Evolutionary conservation across 2,329 filamentous ascomycete genomes (phyloP).

Genomic region (Ophiocordyceps sinensis): DNA sequence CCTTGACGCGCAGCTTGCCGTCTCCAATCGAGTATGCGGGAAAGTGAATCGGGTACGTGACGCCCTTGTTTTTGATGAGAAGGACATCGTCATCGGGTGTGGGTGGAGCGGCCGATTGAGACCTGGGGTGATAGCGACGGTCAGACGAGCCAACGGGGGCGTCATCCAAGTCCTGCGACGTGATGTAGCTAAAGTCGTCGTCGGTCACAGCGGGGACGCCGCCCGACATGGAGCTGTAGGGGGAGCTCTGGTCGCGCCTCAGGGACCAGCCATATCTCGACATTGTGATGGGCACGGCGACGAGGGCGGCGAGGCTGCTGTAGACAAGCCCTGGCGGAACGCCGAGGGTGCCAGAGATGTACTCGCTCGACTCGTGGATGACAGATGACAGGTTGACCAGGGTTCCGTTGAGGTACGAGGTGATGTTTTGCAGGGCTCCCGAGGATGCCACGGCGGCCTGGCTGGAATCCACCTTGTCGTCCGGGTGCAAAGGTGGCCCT

Average conservation of each 20-base stretch:
- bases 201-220: slow-evolving; percentile 52
- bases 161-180: slow-evolving; percentile 53
- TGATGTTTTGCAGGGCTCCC: slow-evolving; percentile 48
- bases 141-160: slow-evolving; percentile 20
- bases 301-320: slow-evolving; percentile 32
- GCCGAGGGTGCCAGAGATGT: slow-evolving; percentile 35
- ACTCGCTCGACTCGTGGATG: slow-evolving; percentile 33
- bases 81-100: slow-evolving; percentile 53
- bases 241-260: slow-evolving; percentile 31
- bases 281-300: slow-evolving; percentile 38
- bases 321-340: slow-evolving; percentile 34
- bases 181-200: slow-evolving; percentile 70
- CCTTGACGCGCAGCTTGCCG: slow-evolving; percentile 51
- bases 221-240: slow-evolving; percentile 32
- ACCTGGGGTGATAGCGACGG: slow-evolving; percentile 26
- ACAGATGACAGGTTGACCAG: slow-evolving; percentile 32
- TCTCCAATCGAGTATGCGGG: slow-evolving; percentile 63
- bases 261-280: slow-evolving; percentile 37
- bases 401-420: slow-evolving; percentile 41
- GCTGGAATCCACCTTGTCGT: slow-evolving; percentile 49
- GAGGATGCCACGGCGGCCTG: slow-evolving; percentile 43
- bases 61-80: slow-evolving; percentile 51
- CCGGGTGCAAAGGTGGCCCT: slow-evolving; percentile 19
- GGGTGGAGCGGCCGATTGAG: slow-evolving; percentile 17
- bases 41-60: slow-evolving; percentile 56